Conservation (phyloP, 139 green algal species). For the Coelastrella sp. region DNA sequence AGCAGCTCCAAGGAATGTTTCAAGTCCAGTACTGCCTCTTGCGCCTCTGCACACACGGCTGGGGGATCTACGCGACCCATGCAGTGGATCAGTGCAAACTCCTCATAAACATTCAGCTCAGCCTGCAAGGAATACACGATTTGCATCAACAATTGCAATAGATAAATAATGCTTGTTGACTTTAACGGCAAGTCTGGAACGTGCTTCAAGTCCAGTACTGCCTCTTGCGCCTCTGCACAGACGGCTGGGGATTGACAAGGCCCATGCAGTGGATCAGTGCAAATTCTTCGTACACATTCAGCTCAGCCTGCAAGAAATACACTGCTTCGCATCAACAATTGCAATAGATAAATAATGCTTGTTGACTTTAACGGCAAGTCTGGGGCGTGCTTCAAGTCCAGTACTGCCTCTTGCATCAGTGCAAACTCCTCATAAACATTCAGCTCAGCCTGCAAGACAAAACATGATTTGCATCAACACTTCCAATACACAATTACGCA, state of each 20-base stretch:
- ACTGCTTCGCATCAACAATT: background rate
- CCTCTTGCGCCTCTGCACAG: background rate
- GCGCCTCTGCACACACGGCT: slow-evolving; percentile 36
- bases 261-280: no score
- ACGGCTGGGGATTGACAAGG: background rate
- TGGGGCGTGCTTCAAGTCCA: slow-evolving; percentile 3
- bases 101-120: slow-evolving; percentile 76
- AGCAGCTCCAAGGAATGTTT: slow-evolving; percentile 23
- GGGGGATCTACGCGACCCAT: slow-evolving; percentile 30
- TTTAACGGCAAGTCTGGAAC: background rate
- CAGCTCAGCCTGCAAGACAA: slow-evolving; percentile 67
- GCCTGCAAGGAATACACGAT: slow-evolving; percentile 22
- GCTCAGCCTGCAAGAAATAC: background rate
- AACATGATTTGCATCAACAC: no score
- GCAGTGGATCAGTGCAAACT: slow-evolving; percentile 70
- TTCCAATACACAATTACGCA: no score
- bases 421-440: slow-evolving; percentile 76
- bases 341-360: background rate
- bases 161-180: background rate
- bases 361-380: background rate
- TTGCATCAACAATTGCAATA: background rate
- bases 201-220: background rate
- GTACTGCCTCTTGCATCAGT: slow-evolving; percentile 22
- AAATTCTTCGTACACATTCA: background rate
- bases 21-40: slow-evolving; percentile 39